These are phyloP conservation scores for Thuja plicata DNA, from an alignment of 83 land plant species.

Conservation along the genomic window DNA sequence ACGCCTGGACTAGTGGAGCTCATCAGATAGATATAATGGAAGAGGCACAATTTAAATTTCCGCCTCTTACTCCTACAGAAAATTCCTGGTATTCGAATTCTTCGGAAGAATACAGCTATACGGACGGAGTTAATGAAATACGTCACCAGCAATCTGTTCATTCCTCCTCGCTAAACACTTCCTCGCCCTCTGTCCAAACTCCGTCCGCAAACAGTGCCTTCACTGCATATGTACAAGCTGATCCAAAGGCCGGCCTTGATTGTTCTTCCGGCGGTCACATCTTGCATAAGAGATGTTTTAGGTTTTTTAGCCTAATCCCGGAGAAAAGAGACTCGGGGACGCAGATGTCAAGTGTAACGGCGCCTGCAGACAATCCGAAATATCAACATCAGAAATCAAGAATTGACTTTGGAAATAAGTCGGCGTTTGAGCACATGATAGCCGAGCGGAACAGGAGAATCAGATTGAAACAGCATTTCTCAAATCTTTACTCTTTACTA, in stretches of 20 bases:
- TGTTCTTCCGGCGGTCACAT: neutral
- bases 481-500: neutral
- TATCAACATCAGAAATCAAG: neutral
- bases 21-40: neutral
- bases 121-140: neutral
- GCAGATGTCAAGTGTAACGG: neutral
- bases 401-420: neutral
- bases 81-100: neutral
- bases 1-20: neutral
- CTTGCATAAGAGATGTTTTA: neutral
- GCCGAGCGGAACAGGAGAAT: constrained; percentile 14
- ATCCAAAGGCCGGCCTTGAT: neutral
- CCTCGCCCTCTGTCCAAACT: neutral
- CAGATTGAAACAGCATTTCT: constrained; percentile 6
- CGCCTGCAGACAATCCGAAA: neutral
- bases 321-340: neutral
- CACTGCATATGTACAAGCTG: neutral
- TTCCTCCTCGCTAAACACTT: neutral
- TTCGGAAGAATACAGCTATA: neutral
- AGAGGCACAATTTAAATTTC: neutral
- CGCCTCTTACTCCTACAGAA: neutral
- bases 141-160: neutral
- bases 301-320: neutral
- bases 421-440: constrained; percentile 7
- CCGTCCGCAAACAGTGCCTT: neutral